phyloP scores from a whole-genome alignment of 495 filamentous ascomycete genomes.

The Corynascus novoguineensis region DNA sequence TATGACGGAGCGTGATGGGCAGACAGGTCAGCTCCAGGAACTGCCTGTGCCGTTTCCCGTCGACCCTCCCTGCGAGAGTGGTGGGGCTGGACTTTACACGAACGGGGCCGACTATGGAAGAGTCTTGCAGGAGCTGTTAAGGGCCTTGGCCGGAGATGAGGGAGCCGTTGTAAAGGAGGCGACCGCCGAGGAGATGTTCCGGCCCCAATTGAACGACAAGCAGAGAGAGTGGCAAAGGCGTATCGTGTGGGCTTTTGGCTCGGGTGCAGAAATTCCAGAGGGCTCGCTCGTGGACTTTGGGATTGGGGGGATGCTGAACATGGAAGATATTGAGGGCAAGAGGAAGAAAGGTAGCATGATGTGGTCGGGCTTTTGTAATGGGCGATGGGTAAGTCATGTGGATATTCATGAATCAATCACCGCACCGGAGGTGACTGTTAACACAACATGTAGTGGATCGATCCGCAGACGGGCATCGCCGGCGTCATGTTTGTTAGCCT shows the following conservation, averaged over 20 bases:
- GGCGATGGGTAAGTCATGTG: constrained; percentile 29
- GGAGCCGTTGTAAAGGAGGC: constrained; percentile 26
- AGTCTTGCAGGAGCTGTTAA: constrained; percentile 45
- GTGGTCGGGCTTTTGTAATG: constrained; percentile 30
- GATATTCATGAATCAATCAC: background rate
- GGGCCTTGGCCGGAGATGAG: background rate
- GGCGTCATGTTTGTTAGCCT: constrained; percentile 26
- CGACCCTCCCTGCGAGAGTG: constrained; percentile 29
- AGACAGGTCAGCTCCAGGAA: constrained; percentile 5
- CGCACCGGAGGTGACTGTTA: background rate
- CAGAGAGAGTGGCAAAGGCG: constrained; percentile 14
- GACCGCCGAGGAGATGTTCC: constrained; percentile 50
- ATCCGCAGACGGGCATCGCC: constrained; percentile 30
- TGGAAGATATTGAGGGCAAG: constrained; percentile 27
- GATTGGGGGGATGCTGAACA: constrained; percentile 26
- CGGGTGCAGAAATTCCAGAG: constrained; percentile 22
- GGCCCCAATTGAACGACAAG: constrained; percentile 39
- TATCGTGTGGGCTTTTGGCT: background rate
- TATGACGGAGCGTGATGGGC: constrained; percentile 3
- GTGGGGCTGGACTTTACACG: constrained; percentile 50
- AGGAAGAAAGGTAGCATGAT: constrained; percentile 34
- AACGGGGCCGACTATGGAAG: constrained; percentile 45
- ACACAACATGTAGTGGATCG: constrained; percentile 29
- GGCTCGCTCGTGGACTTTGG: constrained; percentile 21
- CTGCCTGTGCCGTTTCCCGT: constrained; percentile 8